Evolutionary conservation across 192 early-diverging fungal species (phyloP).

Genomic region (Umbelopsis ramanniana): DNA sequence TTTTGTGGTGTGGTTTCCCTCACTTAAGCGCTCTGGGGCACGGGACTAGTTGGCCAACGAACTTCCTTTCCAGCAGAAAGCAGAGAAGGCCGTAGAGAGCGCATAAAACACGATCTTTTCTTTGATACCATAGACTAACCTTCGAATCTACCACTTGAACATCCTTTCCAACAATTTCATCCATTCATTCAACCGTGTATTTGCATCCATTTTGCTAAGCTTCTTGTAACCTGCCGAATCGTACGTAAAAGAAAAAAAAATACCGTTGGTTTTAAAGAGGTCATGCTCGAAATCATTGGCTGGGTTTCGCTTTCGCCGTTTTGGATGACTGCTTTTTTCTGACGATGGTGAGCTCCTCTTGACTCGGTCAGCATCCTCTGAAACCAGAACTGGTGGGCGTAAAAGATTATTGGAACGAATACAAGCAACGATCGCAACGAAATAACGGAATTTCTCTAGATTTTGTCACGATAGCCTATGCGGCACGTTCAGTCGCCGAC

Average conservation of each 20-base stretch:
- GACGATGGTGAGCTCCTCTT: not conserved
- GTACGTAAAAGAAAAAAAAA: not conserved
- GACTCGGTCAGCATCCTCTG: not conserved
- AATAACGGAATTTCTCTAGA: too few relatives aligned
- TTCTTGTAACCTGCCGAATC: not conserved
- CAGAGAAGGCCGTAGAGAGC: too few relatives aligned
- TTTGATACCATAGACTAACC: too few relatives aligned
- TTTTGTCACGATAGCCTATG: too few relatives aligned
- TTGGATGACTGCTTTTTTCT: constrained; percentile 15
- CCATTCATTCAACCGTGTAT: too few relatives aligned
- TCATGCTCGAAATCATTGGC: constrained; percentile 20
- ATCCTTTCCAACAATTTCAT: too few relatives aligned
- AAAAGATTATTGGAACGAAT: too few relatives aligned
- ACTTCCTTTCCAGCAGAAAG: too few relatives aligned
- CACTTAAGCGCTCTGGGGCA: not conserved
- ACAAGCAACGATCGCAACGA: too few relatives aligned
- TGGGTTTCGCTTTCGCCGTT: constrained; percentile 17
- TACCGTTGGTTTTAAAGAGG: constrained; percentile 10
- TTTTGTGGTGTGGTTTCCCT: not conserved
- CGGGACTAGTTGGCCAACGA: not conserved
- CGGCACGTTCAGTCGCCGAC: too few relatives aligned
- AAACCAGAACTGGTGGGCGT: not conserved
- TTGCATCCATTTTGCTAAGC: not conserved
- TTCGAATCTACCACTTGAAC: too few relatives aligned
- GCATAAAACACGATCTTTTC: too few relatives aligned